These are phyloP conservation scores for Candida jianshihensis DNA, from an alignment of 805 yeast genomes.

Conservation along the genomic window DNA sequence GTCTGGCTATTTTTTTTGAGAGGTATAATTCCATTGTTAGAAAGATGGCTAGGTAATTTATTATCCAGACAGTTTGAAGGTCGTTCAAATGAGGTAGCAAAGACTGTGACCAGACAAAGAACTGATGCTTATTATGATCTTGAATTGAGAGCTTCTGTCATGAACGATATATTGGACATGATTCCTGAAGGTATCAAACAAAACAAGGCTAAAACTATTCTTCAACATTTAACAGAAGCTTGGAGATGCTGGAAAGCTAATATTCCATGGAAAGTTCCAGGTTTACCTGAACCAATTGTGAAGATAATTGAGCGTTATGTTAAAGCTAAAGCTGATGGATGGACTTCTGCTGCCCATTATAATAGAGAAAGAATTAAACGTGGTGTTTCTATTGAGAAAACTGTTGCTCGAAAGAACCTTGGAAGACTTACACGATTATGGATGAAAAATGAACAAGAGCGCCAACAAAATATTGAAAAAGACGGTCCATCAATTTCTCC, in stretches of 20 bases:
- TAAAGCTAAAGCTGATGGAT: slow-evolving; percentile 93
- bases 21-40: slow-evolving; percentile 86
- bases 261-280: slow-evolving; percentile 96
- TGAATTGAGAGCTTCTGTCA: slow-evolving; percentile 87
- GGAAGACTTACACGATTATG: slow-evolving; percentile 90
- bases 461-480: slow-evolving; percentile 71
- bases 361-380: slow-evolving; percentile 82
- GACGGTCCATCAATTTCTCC: slow-evolving; percentile 86
- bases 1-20: slow-evolving; percentile 91
- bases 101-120: slow-evolving; percentile 92
- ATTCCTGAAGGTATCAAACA: slow-evolving; percentile 92
- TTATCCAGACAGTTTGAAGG: slow-evolving; percentile 95
- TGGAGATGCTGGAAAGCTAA: slow-evolving; percentile 99
- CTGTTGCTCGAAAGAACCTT: slow-evolving; percentile 86
- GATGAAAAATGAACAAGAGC: slow-evolving; percentile 86
- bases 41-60: slow-evolving; percentile 91
- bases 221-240: slow-evolving; percentile 94
- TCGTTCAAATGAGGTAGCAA: slow-evolving; percentile 85
- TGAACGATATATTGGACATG: slow-evolving; percentile 95
- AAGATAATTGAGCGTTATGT: slow-evolving; percentile 82
- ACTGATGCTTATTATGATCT: slow-evolving; percentile 92
- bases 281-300: slow-evolving; percentile 86
- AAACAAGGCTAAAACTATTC: slow-evolving; percentile 74
- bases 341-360: slow-evolving; percentile 90
- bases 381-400: slow-evolving; percentile 92